A percentile compares a stretch with the other conserved stretches of the same genome.
These are phyloP conservation scores for Annulohypoxylon stygium DNA, from an alignment of 495 filamentous ascomycete genomes.

Conservation along the genomic window DNA sequence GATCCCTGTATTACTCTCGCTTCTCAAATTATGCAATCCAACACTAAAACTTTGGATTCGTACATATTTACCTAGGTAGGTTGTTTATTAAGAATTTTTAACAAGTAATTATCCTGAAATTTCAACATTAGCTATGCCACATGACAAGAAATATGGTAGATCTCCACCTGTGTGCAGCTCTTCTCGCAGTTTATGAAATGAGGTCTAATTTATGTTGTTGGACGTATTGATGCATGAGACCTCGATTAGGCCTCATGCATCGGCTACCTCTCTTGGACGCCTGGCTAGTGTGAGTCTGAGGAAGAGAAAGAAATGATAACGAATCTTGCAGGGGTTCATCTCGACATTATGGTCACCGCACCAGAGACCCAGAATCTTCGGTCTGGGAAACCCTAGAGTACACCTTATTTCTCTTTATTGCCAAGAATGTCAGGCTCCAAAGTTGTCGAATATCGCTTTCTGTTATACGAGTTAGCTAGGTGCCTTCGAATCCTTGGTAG, in stretches of 20 bases:
- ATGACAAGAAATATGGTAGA: constrained; percentile 19
- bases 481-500: constrained; percentile 10
- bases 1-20: constrained; percentile 34
- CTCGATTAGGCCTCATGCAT: constrained; percentile 1
- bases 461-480: constrained; percentile 40
- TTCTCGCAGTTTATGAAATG: constrained; percentile 32
- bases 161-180: constrained; percentile 28
- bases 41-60: constrained; percentile 3
- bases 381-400: constrained; percentile 15
- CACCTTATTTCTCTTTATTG: constrained; percentile 58
- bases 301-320: constrained; percentile 10
- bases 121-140: constrained; percentile 32
- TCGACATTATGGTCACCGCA: constrained; percentile 5
- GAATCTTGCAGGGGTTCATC: constrained; percentile 20
- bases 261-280: not conserved
- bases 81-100: not conserved
- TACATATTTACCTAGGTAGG: constrained; percentile 8
- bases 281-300: not conserved
- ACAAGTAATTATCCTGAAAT: constrained; percentile 18
- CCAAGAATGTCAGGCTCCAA: constrained; percentile 70
- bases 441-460: constrained; percentile 67
- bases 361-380: not conserved
- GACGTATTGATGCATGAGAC: constrained; percentile 20
- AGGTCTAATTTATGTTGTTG: constrained; percentile 34
- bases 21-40: constrained; percentile 37